A percentile compares a stretch with the other conserved stretches of the same genome.
Conservation (phyloP, 2,329 filamentous ascomycete species). For the Fusarium tupiense region DNA sequence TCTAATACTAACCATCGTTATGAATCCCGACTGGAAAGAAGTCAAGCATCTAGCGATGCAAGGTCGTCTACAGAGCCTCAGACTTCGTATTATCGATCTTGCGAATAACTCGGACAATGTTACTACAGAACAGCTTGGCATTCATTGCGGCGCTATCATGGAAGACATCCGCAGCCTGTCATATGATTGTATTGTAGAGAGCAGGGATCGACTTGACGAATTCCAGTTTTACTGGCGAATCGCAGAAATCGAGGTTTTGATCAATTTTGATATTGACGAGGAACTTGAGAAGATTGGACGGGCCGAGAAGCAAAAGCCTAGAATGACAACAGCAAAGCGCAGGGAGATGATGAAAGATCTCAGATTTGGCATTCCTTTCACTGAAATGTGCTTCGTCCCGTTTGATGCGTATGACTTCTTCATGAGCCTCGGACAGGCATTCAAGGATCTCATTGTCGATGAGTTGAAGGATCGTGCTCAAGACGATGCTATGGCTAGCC, state of each 20-base stretch:
- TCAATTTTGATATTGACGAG: not conserved
- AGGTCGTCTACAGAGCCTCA: not conserved
- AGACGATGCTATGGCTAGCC: rapidly evolving
- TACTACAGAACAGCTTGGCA: not conserved
- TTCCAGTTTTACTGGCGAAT: not conserved
- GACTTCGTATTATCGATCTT: not conserved
- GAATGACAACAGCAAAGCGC: not conserved
- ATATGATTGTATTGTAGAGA: not conserved
- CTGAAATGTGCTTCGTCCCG: not conserved
- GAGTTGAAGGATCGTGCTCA: not conserved
- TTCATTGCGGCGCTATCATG: not conserved
- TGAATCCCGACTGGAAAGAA: not conserved
- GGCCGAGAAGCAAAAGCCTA: too few relatives aligned
- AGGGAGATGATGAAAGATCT: not conserved
- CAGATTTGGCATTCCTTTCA: not conserved
- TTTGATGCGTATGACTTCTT: not conserved
- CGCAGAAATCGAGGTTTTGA: not conserved
- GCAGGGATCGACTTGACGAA: not conserved
- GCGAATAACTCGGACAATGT: not conserved
- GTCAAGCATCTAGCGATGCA: not conserved
- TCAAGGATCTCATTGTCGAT: not conserved
- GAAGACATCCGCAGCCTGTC: not conserved
- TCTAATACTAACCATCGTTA: rapidly evolving
- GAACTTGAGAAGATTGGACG: not conserved
- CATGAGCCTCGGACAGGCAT: not conserved